Conservation (phyloP, 441 rosid genomes). For the Populus hybrid region DNA sequence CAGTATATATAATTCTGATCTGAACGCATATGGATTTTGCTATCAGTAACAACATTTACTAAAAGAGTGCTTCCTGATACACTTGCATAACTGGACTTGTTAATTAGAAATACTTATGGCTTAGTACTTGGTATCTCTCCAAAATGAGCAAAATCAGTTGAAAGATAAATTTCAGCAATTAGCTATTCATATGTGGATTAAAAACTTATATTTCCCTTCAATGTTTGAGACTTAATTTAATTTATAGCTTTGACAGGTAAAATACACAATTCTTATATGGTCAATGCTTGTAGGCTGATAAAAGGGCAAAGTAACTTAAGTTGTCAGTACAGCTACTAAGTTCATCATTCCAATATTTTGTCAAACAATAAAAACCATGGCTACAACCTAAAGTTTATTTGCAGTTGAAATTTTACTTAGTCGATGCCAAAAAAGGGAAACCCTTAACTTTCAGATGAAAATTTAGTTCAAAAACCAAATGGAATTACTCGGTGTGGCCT, state of each 20-base stretch:
- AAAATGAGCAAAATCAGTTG: background rate
- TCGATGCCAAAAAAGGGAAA: background rate
- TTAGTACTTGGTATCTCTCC: background rate
- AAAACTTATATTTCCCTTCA: background rate
- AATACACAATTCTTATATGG: background rate
- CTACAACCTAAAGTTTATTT: background rate
- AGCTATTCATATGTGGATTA: background rate
- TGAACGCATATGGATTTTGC: background rate
- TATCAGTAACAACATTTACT: background rate
- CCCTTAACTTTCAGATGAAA: background rate
- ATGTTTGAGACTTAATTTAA: background rate
- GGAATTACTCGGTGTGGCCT: conserved; percentile 2
- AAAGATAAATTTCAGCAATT: background rate
- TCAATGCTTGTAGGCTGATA: background rate
- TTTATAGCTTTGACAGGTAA: background rate
- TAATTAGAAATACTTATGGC: background rate
- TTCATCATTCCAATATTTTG: background rate
- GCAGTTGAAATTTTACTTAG: background rate
- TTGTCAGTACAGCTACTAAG: background rate
- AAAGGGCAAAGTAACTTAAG: background rate
- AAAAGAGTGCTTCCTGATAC: background rate
- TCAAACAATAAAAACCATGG: background rate
- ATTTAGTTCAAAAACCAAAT: background rate
- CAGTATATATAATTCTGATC: background rate
- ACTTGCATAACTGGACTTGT: background rate